Evolutionary conservation across 495 filamentous ascomycete species (phyloP), one percentile per base, ranked within the genome.

Genomic region (Cairneyella variabilis): DNA sequence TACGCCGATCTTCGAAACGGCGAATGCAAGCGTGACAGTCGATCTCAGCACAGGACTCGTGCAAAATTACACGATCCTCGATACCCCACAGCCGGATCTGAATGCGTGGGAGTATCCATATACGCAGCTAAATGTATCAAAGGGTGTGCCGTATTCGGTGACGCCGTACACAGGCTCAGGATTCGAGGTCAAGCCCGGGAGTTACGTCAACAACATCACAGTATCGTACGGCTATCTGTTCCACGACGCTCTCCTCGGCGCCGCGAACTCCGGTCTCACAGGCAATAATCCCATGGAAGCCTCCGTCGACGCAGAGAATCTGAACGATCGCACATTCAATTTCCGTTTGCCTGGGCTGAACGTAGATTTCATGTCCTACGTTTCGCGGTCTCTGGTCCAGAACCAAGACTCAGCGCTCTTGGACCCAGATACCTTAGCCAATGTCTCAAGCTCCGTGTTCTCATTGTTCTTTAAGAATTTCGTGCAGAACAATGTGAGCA

Each of bases 321-420:
- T 67, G 17, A 20, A 51, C 20, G 66, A 73, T 51, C 65, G 65
- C 47, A 71, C 68, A 0, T 73, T 61, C 55, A 71, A 66, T 23
- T 68, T 73, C 39, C 68, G 69, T 23, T 59, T 64, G 0, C 56
- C 64, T 2, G 66, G 69, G 4, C 52, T 70, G 0, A 73, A 71
- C 56, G 61, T 68, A 58, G 69, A 73, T 37, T 67, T 69, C 21
- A 69, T 71, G 68, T 64, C 61, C n/a, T 71, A 68, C 17, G 46
- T 67, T 8, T 66, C 70, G 61, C 60, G 66, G 40, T 54, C 54
- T 0, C 62, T 68, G 23, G 66, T 61, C 22, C 40, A 57, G 16
- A 59, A 66, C n/a, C 56, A 69, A 23, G 56, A 63, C 6, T 25
- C 45, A 11, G 63, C 62, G 0, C 58, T 73, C 2, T 48, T 67